These are phyloP conservation scores for Aquilaria agallochum DNA, from an alignment of 441 rosid species.

Conservation along the genomic window DNA sequence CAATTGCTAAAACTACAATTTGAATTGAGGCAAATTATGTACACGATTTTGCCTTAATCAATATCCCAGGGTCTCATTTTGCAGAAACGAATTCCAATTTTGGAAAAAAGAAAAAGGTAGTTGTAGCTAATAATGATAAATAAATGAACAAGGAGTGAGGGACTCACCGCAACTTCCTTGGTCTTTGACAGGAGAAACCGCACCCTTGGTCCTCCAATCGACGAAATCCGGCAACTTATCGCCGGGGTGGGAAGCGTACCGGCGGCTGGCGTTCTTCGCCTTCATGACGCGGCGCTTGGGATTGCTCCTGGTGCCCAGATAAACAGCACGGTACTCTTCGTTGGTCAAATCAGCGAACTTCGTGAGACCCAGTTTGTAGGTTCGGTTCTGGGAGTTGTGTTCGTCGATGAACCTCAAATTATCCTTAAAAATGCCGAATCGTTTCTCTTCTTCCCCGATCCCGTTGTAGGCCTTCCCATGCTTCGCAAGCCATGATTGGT, in stretches of 20 bases:
- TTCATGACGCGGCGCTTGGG: slow-evolving; percentile 42
- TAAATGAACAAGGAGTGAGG: background rate
- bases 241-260: slow-evolving; percentile 24
- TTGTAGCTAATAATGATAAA: background rate
- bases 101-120: background rate
- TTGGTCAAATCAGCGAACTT: slow-evolving; percentile 61
- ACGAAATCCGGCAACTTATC: slow-evolving; percentile 41
- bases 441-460: slow-evolving; percentile 31
- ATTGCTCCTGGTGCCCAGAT: slow-evolving; percentile 47
- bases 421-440: slow-evolving; percentile 57
- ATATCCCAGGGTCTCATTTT: too few relatives aligned
- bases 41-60: too few relatives aligned
- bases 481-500: slow-evolving; percentile 43
- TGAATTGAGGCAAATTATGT: too few relatives aligned
- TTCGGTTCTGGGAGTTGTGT: slow-evolving; percentile 37
- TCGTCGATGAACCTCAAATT: slow-evolving; percentile 53
- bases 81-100: too few relatives aligned
- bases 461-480: slow-evolving; percentile 44
- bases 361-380: slow-evolving; percentile 52
- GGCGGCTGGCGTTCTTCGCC: slow-evolving; percentile 33
- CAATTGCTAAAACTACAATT: too few relatives aligned
- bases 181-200: slow-evolving; percentile 56
- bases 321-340: slow-evolving; percentile 48
- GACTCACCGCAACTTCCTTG: slow-evolving; percentile 61
- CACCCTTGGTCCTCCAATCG: slow-evolving; percentile 63